These are phyloP conservation scores for Tuber microsphaerosporum DNA, from an alignment of 495 filamentous ascomycete species.

Conservation along the genomic window DNA sequence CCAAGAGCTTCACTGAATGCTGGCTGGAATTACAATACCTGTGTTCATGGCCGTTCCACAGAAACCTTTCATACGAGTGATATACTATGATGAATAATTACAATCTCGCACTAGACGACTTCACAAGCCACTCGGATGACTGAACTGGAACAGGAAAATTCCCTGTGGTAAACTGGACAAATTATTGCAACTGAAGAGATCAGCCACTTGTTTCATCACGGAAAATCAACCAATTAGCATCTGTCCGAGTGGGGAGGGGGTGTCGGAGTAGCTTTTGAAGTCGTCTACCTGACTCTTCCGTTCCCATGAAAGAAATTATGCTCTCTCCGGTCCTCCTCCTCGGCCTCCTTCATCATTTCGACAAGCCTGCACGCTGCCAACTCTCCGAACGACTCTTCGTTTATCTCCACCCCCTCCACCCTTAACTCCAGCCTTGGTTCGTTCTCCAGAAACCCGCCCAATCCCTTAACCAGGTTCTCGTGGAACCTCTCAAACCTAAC, in stretches of 20 bases:
- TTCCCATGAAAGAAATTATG: background rate
- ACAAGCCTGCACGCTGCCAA: conserved; percentile 18
- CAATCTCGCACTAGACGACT: background rate
- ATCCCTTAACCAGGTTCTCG: conserved; percentile 47
- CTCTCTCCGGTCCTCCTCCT: background rate
- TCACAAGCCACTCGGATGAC: no score
- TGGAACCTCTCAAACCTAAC: conserved; percentile 44
- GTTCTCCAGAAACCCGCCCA: conserved; percentile 45
- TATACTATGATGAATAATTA: background rate
- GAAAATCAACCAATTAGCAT: no score
- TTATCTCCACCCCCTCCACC: conserved; percentile 45
- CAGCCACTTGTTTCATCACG: no score
- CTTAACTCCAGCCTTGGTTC: conserved; percentile 44
- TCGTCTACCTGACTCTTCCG: background rate
- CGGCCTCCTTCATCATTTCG: conserved; percentile 18
- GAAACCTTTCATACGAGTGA: background rate
- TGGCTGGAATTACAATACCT: no score
- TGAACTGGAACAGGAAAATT: no score
- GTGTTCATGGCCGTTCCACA: background rate
- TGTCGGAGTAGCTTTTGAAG: no score
- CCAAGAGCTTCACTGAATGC: no score
- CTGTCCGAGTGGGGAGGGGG: no score
- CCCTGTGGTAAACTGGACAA: no score
- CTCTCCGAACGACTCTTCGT: conserved; percentile 46
- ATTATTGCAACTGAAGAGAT: no score